Percentiles rank a stretch among this genome's conserved stretches.
Evolutionary conservation across 148 eudicot genomes (phyloP).

Genomic region (Rhododendron vialii): DNA sequence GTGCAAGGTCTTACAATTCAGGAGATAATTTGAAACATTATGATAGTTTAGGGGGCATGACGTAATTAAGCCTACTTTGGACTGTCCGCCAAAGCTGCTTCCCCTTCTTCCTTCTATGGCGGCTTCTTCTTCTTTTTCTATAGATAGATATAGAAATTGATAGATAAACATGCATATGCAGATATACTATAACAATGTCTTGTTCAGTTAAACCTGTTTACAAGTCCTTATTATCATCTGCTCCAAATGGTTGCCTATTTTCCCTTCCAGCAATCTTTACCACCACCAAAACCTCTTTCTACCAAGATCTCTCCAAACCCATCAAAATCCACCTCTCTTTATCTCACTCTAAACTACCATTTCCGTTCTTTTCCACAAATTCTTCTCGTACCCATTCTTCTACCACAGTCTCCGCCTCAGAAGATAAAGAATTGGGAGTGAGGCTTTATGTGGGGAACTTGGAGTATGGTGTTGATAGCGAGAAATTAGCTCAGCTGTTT

Average conservation of each 20-base stretch:
- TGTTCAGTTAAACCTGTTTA: neutral
- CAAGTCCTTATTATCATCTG: neutral
- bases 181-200: neutral
- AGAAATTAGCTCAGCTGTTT: slow-evolving; percentile 31
- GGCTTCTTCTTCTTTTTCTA: neutral
- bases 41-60: no score
- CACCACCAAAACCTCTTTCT: neutral
- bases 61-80: no score
- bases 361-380: neutral
- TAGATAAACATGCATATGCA: no score
- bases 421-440: neutral
- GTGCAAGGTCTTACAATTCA: no score
- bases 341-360: neutral
- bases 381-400: neutral
- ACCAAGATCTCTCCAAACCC: neutral
- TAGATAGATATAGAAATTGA: no score
- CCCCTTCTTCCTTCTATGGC: neutral
- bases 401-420: neutral
- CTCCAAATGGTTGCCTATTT: neutral
- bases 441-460: slow-evolving; percentile 38
- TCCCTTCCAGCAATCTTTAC: neutral
- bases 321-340: neutral
- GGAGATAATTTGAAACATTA: no score
- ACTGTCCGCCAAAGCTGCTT: neutral
- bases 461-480: slow-evolving; percentile 34